A percentile compares a stretch with the other conserved stretches of the same genome.
Conservation (phyloP, 2,329 filamentous ascomycete genomes). For the Paraconiothyrium brasiliense region DNA sequence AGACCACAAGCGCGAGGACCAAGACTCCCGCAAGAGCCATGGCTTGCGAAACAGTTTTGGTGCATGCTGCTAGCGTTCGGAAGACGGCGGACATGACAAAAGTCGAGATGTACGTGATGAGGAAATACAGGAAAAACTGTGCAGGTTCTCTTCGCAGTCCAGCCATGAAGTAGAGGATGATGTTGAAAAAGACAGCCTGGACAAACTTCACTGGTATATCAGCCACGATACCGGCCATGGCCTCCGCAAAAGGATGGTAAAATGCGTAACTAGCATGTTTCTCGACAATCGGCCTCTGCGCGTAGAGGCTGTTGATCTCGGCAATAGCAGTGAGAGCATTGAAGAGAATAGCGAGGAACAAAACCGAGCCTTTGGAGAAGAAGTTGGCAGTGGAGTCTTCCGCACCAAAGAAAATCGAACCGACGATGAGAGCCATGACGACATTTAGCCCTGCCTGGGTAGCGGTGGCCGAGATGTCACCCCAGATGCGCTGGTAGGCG, state of each 20-base stretch:
- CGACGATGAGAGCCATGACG: conserved; percentile 68
- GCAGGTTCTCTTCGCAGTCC: conserved; percentile 76
- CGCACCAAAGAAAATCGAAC: conserved; percentile 67
- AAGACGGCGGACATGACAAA: conserved; percentile 84
- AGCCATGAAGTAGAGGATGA: conserved; percentile 85
- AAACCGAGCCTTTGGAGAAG: conserved; percentile 63
- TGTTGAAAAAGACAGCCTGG: conserved; percentile 78
- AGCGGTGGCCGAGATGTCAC: conserved; percentile 42
- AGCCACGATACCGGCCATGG: conserved; percentile 80
- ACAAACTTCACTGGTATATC: conserved; percentile 83
- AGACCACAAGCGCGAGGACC: conserved; percentile 71
- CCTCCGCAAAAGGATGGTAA: conserved; percentile 88
- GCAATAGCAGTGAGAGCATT: conserved; percentile 67
- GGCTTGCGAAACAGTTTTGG: conserved; percentile 70
- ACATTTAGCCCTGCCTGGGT: conserved; percentile 58
- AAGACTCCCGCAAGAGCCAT: conserved; percentile 64
- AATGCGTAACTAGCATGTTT: conserved; percentile 87
- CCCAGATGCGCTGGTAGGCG: conserved; percentile 47
- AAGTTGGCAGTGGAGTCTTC: conserved; percentile 62
- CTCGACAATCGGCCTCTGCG: conserved; percentile 89
- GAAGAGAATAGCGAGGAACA: conserved; percentile 69
- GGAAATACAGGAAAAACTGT: conserved; percentile 84
- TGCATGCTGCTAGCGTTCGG: conserved; percentile 77
- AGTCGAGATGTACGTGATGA: conserved; percentile 64
- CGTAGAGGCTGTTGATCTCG: conserved; percentile 68